These are phyloP conservation scores for Neonectria sp. DNA, from an alignment of 2,329 filamentous ascomycete species.

Conservation along the genomic window DNA sequence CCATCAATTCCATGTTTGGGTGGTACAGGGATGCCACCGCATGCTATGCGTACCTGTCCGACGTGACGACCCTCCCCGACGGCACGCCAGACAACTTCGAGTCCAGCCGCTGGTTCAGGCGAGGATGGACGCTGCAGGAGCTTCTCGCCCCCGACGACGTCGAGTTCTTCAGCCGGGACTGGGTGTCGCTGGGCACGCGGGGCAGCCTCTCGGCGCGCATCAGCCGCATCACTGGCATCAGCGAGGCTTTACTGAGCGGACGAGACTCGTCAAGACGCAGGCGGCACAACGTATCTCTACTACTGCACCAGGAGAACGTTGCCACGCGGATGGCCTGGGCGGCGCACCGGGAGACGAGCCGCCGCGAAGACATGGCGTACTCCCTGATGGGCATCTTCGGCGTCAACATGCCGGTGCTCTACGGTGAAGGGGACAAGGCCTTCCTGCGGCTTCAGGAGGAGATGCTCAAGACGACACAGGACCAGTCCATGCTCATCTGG, in stretches of 20 bases:
- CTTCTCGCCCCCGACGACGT: slow-evolving; percentile 45
- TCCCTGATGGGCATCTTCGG: slow-evolving; percentile 54
- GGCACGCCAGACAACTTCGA: slow-evolving; percentile 37
- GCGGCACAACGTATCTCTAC: slow-evolving; percentile 35
- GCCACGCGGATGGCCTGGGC: slow-evolving; percentile 56
- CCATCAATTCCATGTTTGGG: slow-evolving; percentile 47
- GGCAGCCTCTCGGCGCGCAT: slow-evolving; percentile 37
- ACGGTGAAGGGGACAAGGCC: slow-evolving; percentile 53
- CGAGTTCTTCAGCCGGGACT: slow-evolving; percentile 46
- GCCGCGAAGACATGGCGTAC: slow-evolving; percentile 53
- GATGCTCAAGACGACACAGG: slow-evolving; percentile 51
- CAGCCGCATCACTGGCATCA: slow-evolving; percentile 44
- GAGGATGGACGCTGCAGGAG: slow-evolving; percentile 47
- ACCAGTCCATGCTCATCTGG: slow-evolving; percentile 55
- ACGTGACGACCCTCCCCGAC: slow-evolving; percentile 37
- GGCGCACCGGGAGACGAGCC: slow-evolving; percentile 48
- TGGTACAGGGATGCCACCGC: slow-evolving; percentile 43
- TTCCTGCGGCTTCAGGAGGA: slow-evolving; percentile 54
- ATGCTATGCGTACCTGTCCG: slow-evolving; percentile 45
- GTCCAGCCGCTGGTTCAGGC: slow-evolving; percentile 44
- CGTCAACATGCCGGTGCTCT: slow-evolving; percentile 55
- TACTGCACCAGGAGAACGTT: slow-evolving; percentile 45
- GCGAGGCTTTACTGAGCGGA: slow-evolving; percentile 36
- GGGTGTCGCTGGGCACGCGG: slow-evolving; percentile 41
- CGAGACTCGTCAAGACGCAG: slow-evolving; percentile 35